Evolutionary conservation across 2,329 filamentous ascomycete genomes (phyloP).

Genomic region (Lasiodiplodia theobromae): DNA sequence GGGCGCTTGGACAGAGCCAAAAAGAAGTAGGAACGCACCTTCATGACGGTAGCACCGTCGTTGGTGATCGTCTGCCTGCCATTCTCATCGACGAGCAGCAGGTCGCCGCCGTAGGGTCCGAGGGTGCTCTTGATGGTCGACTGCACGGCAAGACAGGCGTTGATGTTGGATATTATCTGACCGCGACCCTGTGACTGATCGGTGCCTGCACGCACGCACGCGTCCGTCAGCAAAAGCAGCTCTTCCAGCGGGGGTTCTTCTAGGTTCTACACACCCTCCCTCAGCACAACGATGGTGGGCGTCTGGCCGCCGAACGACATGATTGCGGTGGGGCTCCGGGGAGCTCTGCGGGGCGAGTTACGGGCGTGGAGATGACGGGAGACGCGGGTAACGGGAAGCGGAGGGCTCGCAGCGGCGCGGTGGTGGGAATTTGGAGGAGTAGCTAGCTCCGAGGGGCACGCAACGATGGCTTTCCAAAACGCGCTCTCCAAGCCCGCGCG

Average conservation of each 20-base stretch:
- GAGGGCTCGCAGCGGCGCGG: background rate
- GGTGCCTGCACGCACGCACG: constrained; percentile 79
- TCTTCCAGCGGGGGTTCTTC: background rate
- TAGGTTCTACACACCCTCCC: constrained; percentile 75
- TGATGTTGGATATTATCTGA: constrained; percentile 97
- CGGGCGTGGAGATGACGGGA: constrained; percentile 7
- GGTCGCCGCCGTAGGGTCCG: constrained; percentile 94
- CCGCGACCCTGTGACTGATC: constrained; percentile 97
- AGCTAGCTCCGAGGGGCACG: constrained; percentile 28
- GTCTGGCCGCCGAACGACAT: constrained; percentile 99
- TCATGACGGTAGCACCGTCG: constrained; percentile 99
- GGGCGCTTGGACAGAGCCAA: constrained; percentile 12
- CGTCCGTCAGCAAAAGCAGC: constrained; percentile 7
- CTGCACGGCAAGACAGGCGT: constrained; percentile 95
- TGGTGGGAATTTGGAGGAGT: constrained; percentile 11
- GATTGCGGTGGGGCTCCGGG: constrained; percentile 29
- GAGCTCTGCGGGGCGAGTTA: constrained; percentile 4
- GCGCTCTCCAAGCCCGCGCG: constrained; percentile 27
- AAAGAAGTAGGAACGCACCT: constrained; percentile 62
- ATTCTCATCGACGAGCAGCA: constrained; percentile 95
- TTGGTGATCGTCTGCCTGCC: constrained; percentile 98
- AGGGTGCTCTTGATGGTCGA: constrained; percentile 94
- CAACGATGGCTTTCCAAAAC: constrained; percentile 28
- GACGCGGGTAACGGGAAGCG: background rate
- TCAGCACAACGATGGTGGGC: constrained; percentile 96